Base-by-base conservation (phyloP, 2,329 filamentous ascomycete species). In the Aureobasidium mangrovei region DNA sequence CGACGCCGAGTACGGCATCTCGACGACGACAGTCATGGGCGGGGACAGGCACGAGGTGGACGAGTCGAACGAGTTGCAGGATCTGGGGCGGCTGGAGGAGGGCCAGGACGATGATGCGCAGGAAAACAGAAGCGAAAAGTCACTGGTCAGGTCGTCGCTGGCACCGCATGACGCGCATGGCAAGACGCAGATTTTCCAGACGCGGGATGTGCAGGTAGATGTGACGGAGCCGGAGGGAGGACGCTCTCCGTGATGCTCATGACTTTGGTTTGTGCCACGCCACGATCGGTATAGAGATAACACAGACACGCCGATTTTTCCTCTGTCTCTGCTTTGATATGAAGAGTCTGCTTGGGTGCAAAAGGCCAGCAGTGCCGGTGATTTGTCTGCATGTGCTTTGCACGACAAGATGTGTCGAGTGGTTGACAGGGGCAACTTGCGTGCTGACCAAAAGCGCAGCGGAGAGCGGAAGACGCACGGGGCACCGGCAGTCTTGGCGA, bases 391-490 rank as follows among this genome's bases (percentile, higher is more conserved):
- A 18, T 18, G 18, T 18, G 18, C 18, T 18, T 18, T 18, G 18
- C 18, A 18, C 18, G 18, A 18, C 18, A 18, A 18, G 18, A 18
- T 18, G 18, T 18, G 18, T 18, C 18, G 18, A 18, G 18, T 18
- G 1, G 18, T 18, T 1, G 18, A 18, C 18, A 18, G 18, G 18
- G 18, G 18, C 18, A 18, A 18, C 18, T 18, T 18, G 18, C 18
- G 18, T 51, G 47, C 47, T 51, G 47, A 51, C 47, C 47, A 51
- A 51, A 51, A 51, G 29, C 38, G 12, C 36, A 41, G 27, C 46
- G 46, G 46, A 49, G 28, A 48, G 44, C 44, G 44, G 32, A 18
- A 47, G 28, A 31, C 47, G 39, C 49, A 53, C 49, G 32, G 32
- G n/a, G 4, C 32, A 36, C 7, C 3, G 10, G 9, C 28, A 36